Base-by-base conservation (phyloP, 2,329 filamentous ascomycete genomes). In the Cercospora citrullina region DNA sequence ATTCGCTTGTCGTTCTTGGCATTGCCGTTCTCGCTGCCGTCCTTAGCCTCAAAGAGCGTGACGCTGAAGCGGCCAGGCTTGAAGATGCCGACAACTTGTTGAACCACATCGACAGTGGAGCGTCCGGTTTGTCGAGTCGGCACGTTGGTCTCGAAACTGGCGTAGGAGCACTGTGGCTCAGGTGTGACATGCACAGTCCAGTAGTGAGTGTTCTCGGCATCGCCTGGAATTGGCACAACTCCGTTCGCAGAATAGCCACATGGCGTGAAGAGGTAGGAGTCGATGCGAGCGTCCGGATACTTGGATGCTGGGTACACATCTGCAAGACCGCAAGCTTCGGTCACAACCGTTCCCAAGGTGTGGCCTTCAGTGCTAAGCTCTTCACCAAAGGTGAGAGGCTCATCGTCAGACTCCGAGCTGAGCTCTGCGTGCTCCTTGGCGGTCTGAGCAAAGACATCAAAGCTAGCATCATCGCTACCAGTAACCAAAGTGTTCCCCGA, bases 171-270 rank as follows among this genome's bases (percentile, higher is more conserved):
- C 76, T 97, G 89, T 14, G 94, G 93, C 84, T 99, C 95, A 0
- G 95, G 95, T 0, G 95, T 99, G 72, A 99, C 95, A 78, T 99
- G 95, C 26, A 99, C 95, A 0, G 94, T 99, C 82, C 97, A 99
- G 83, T 99, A 99, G 81, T 98, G 93, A 48, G 88, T 90, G 12
- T 74, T 72, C 9, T 75, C 75, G 8, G 72, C 70, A 63, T 79
- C 75, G 14, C 86, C 78, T 0, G 92, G 89, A 60, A 93, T 90
- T 6, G 95, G 95, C 51, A 99, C 87, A 21, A 99, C 94, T 63
- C 93, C 95, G 77, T 99, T 99, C 79, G 95, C 95, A 6, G 94
- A 97, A 81, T 97, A 99, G 67, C 95, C 95, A 77, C 95, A 99
- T 0, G 95, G 95, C 0, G 91, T 93, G 84, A 99, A 99, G 64